Percentiles rank a stretch among this genome's conserved stretches.
Conservation (phyloP, 495 filamentous ascomycete genomes). For the Endocarpon pusillum region DNA sequence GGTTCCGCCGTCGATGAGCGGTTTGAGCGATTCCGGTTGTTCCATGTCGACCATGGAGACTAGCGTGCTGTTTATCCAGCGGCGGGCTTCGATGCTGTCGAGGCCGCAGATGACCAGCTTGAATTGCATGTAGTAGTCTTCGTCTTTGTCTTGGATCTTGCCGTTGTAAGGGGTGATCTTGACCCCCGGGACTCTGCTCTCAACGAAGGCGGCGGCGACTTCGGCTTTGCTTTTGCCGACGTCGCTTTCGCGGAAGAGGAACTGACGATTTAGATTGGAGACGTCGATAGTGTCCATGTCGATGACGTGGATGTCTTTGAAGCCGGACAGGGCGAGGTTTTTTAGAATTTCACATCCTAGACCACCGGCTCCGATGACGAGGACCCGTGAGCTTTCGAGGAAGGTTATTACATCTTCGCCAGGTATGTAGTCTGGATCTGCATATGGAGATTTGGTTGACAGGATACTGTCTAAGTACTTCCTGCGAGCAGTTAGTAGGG, state of each 20-base stretch:
- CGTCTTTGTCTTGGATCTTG: conserved; percentile 93
- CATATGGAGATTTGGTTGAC: conserved; percentile 59
- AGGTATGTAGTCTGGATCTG: conserved; percentile 48
- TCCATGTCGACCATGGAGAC: conserved; percentile 75
- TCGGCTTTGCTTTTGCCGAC: conserved; percentile 91
- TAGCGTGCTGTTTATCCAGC: conserved; percentile 95
- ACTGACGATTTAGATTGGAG: conserved; percentile 94
- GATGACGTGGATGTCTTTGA: conserved; percentile 95
- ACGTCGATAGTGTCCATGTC: conserved; percentile 99
- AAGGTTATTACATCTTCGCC: conserved; percentile 42
- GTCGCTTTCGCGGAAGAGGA: conserved; percentile 83
- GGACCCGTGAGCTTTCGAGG: conserved; percentile 47
- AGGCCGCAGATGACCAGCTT: conserved; percentile 87
- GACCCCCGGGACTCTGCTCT: conserved; percentile 72
- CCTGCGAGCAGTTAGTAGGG: conserved; percentile 26
- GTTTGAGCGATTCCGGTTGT: conserved; percentile 67
- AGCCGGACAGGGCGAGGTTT: conserved; percentile 86
- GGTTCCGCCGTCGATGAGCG: conserved; percentile 89
- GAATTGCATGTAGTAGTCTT: conserved; percentile 97
- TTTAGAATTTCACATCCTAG: conserved; percentile 95
- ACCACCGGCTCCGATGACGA: conserved; percentile 83
- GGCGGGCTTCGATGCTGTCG: conserved; percentile 88
- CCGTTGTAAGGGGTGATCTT: conserved; percentile 85
- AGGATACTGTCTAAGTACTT: conserved; percentile 66
- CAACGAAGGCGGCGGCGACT: conserved; percentile 80